A percentile compares a stretch with the other conserved stretches of the same genome.
phyloP scores from a whole-genome alignment of 345 rosid genomes.

The Rubroshorea leprosula region DNA sequence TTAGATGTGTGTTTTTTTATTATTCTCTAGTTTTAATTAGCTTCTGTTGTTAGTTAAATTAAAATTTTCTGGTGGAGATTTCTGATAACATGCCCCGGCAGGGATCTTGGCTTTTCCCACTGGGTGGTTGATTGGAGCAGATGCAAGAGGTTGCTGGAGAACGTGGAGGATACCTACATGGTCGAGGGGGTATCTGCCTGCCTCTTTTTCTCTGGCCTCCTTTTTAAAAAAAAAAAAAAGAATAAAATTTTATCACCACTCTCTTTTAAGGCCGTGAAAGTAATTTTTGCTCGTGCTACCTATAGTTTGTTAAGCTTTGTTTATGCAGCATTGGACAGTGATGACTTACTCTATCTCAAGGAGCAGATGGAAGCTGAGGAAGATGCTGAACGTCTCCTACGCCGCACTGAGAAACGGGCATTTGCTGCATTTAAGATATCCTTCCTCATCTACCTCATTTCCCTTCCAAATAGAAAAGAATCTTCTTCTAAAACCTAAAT shows the following conservation, averaged over 20 bases:
- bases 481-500: neutral
- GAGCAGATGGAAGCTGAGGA: constrained; percentile 99
- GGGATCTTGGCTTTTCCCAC: constrained; percentile 75
- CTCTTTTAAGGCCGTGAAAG: no score
- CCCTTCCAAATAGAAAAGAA: neutral
- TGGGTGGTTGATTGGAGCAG: constrained; percentile 65
- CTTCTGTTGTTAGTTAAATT: no score
- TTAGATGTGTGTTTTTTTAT: no score
- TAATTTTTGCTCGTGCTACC: neutral
- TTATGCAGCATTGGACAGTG: constrained; percentile 96
- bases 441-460: constrained; percentile 26
- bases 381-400: constrained; percentile 95
- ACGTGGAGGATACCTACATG: constrained; percentile 99
- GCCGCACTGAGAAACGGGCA: constrained; percentile 93
- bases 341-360: constrained; percentile 92
- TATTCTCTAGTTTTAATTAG: no score
- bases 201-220: neutral
- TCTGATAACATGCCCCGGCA: constrained; percentile 99
- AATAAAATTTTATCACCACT: no score
- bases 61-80: constrained; percentile 16
- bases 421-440: constrained; percentile 99
- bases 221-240: no score
- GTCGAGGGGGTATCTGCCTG: constrained; percentile 76
- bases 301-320: constrained; percentile 25
- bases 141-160: constrained; percentile 99